Evolutionary conservation across 768 basidiomycete species (phyloP), one percentile per base, ranked within the genome.

Genomic region (Fomitopsis pulvina): DNA sequence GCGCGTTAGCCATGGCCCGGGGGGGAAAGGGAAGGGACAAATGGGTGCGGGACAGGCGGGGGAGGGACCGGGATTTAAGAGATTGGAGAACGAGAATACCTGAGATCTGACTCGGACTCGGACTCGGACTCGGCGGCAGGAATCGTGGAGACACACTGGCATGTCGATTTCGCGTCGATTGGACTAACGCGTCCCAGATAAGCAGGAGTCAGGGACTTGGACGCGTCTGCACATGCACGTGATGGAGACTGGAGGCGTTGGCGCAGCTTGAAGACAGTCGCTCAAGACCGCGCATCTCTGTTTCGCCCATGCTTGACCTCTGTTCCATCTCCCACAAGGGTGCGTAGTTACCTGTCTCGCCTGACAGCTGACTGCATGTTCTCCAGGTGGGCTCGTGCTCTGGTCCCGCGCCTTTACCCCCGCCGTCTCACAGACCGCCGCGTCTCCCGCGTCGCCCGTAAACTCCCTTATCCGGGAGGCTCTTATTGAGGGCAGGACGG

Each of bases 391-490:
- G 28, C 72, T 96, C 48, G 86, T 98, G 29, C 77, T 98, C 28
- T 98, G 93, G 93, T 92, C 91, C 22, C 81, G 85, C 43, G 93
- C 94, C 2, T 97, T 95, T 70, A 95, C 93, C 0, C 93, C 94
- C 4, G 81, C 61, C 43, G 62, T 60, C 34, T 58, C 61, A 9
- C 56, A 59, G 47, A 52, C 57, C 38, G 61, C 63, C 41, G 48
- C 55, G 41, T 62, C 60, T 38, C 41, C 63, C 41, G 42, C 56
- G 9, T 62, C 61, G 18, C 63, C 63, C 16, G 59, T 66, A 20
- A 61, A 65, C 43, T 65, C 65, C 28, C 63, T 69, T 41, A 58
- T 69, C 37, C 60, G 67, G 40, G 68, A 69, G 55, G 90, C 90
- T 3, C 77, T 98, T 48, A 95, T 97, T 59, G 93, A 97, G 62